phyloP scores from a whole-genome alignment of 2,329 filamentous ascomycete genomes.

The Helotiales sp. region DNA sequence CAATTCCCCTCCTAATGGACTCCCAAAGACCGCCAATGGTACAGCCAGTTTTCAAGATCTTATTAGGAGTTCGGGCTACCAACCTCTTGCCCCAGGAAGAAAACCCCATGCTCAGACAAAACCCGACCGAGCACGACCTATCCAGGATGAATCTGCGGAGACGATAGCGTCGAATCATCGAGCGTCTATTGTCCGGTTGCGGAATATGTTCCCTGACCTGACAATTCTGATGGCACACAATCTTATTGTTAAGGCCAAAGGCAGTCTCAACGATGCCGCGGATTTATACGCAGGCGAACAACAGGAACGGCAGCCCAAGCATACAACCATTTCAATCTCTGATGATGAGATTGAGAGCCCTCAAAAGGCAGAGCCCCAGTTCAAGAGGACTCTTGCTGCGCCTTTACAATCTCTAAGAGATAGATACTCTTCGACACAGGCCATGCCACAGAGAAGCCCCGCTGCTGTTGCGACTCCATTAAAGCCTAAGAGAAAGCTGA shows the following conservation, averaged over 20 bases:
- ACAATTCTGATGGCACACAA: constrained; percentile 53
- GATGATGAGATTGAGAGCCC: constrained; percentile 44
- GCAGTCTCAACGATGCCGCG: constrained; percentile 61
- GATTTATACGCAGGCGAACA: constrained; percentile 50
- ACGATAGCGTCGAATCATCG: constrained; percentile 47
- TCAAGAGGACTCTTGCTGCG: constrained; percentile 59
- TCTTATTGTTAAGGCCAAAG: constrained; percentile 54
- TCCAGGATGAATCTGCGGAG: constrained; percentile 51
- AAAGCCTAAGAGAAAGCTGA: constrained; percentile 42
- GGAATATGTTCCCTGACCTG: constrained; percentile 55
- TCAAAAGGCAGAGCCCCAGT: constrained; percentile 50
- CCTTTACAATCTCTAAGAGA: constrained; percentile 61
- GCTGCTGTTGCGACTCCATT: constrained; percentile 29
- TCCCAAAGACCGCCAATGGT: constrained; percentile 46
- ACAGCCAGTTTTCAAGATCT: constrained; percentile 46
- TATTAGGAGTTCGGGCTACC: constrained; percentile 33
- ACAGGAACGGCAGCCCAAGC: background rate
- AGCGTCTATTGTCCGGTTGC: background rate
- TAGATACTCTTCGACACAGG: constrained; percentile 59
- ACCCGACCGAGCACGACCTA: constrained; percentile 52
- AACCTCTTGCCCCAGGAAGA: constrained; percentile 8
- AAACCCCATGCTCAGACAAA: constrained; percentile 46
- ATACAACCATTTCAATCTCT: constrained; percentile 32
- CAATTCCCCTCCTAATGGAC: constrained; percentile 43
- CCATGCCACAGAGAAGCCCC: constrained; percentile 36